Evolutionary conservation across 2,329 filamentous ascomycete genomes (phyloP), one percentile per base, ranked within the genome.

Genomic region (Colletotrichum tropicale): DNA sequence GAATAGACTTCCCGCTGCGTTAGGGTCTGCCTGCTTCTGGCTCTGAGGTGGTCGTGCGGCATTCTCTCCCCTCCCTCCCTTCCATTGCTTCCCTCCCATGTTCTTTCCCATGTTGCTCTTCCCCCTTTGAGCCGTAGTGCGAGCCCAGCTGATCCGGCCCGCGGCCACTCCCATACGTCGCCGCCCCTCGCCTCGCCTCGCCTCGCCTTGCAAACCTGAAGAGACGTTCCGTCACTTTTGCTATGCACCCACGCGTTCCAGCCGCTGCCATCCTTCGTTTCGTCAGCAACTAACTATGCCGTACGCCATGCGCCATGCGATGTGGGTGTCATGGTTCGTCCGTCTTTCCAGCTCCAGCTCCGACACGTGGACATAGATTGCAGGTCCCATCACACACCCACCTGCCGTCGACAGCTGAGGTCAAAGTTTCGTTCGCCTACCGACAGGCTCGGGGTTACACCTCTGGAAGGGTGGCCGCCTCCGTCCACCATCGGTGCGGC

Each of bases 1-100:
- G 73, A 72, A 67, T 74, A 68, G 58, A 76, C 70, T 76, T 76
- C 74, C 74, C 74, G 74, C 70, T 60, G 65, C 64, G 26, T 68
- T 64, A 75, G 73, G 69, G 70, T 55, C 70, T 66, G 43, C 36
- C 68, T 67, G 26, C 24, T 72, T 66, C 52, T 38, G 68, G 30
- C 52, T 21, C 58, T 24, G 24, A 24, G 24, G 24, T 24, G 38
- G 38, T 30, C 18, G 10, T 21, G 43, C n/a, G n/a, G 43, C 43
- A 52, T 52, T 52, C 43, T 52, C 43, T 52, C 43, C 38, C 38
- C 38, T 48, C 32, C 52, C 52, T 32, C 62, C 52, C 18, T 34
- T 24, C 36, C 21, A 8, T 30, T 70, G 12, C 38, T 28, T n/a
- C 26, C n/a, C 36, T 48, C 24, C 26, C 38, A n/a, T 21, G 38